Base-by-base conservation (phyloP, 2,329 filamentous ascomycete species). In the Colletotrichum abscissum region DNA sequence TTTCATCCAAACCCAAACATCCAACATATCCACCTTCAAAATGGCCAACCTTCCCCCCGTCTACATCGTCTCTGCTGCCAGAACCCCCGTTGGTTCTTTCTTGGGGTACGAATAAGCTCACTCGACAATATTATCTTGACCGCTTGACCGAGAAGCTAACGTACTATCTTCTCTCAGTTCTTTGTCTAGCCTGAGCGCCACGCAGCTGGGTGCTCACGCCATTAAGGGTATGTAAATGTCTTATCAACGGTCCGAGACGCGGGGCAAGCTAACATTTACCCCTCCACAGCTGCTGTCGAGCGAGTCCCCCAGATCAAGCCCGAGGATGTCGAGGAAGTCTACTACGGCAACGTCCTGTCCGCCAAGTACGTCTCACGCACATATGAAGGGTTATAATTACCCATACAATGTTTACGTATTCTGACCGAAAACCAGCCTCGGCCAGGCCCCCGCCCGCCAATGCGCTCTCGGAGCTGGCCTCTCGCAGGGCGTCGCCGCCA, bases 261-360 rank as follows among this genome's bases (percentile, higher is more conserved):
- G 70, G 49, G 49, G 57, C 67, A 66, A 60, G 69, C 63, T 76
- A 65, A 76, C 68, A 64, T 30, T 73, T 73, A 63, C 30, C 62
- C 62, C 59, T 63, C 42, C 62, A 30, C 70, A 92, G 91, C 88
- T 79, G 96, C 96, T 75, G 90, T 99, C 77, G 93, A 95, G 86
- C 93, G 95, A 80, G 94, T 93, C 59, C 92, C 97, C 69, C 90
- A 93, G 80, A 91, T 99, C 86, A 95, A 97, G 86, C 89, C 95
- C 68, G 91, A 95, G 80, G 91, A 97, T 82, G 94, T 99, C 72
- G 92, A 99, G 82, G 97, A 99, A 84, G 95, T 99, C 81, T 97
- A 97, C 88, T 97, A 98, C 82, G 97, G 97, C 84, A 99, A 99
- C 88, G 97, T 99, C 77, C 90, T 99, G 80, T 97, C 95, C 73